Conservation (phyloP, 2,329 filamentous ascomycete genomes). For the Keithomyces neogunnii region DNA sequence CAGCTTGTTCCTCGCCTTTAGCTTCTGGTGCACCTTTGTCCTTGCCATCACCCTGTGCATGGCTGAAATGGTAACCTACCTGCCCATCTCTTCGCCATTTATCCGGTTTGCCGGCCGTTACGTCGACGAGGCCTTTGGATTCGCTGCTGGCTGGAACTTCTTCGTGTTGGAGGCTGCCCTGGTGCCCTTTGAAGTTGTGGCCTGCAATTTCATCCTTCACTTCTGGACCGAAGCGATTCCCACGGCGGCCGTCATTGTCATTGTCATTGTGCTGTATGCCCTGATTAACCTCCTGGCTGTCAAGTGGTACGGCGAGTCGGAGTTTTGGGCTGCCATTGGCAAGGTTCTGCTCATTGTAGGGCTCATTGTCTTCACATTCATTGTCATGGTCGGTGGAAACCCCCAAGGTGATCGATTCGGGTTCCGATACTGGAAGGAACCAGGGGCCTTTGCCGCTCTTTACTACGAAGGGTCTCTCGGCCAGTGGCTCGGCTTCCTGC, state of each 20-base stretch:
- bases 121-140: conserved; percentile 67
- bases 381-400: conserved; percentile 77
- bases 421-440: conserved; percentile 58
- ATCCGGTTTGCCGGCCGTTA: conserved; percentile 69
- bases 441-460: conserved; percentile 61
- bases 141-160: conserved; percentile 67
- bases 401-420: conserved; percentile 64
- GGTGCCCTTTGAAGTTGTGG: conserved; percentile 60
- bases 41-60: conserved; percentile 52
- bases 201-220: conserved; percentile 53
- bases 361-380: conserved; percentile 68
- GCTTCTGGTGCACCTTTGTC: conserved; percentile 53
- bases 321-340: conserved; percentile 66
- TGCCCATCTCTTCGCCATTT: conserved; percentile 71
- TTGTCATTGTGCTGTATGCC: conserved; percentile 36
- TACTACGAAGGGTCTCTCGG: conserved; percentile 58
- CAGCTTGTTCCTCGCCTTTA: conserved; percentile 50
- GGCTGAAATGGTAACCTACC: conserved; percentile 69
- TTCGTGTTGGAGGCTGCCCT: conserved; percentile 61
- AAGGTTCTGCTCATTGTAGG: conserved; percentile 66
- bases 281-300: conserved; percentile 65
- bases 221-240: conserved; percentile 56
- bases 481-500: conserved; percentile 66
- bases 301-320: conserved; percentile 66
- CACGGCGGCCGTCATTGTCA: conserved; percentile 51